Evolutionary conservation across 169 alveolate genomes (phyloP).

Genomic region (Condylostoma magnum): DNA sequence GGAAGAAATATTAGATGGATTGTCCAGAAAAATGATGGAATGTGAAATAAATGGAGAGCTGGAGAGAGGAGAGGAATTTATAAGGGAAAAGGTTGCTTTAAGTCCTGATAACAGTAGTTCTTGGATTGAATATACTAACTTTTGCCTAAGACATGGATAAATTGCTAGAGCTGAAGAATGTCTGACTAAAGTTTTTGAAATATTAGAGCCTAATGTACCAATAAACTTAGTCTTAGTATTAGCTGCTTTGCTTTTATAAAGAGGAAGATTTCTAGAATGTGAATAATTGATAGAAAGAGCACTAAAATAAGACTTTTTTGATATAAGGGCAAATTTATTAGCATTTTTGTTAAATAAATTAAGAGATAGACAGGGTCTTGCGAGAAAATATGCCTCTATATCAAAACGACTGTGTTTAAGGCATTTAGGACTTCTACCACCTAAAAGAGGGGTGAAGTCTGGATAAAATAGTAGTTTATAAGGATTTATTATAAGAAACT

Average conservation of each 20-base stretch:
- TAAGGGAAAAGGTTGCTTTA: conserved; percentile 37
- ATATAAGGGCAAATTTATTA: conserved; percentile 34
- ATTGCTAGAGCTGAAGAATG: conserved; percentile 61
- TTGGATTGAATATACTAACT: conserved; percentile 53
- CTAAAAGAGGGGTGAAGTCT: conserved; percentile 25
- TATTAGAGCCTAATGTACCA: conserved; percentile 36
- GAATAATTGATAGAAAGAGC: conserved; percentile 35
- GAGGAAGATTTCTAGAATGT: conserved; percentile 52
- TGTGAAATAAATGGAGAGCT: conserved; percentile 54
- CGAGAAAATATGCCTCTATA: conserved; percentile 33
- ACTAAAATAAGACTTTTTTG: conserved; percentile 28
- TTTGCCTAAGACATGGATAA: conserved; percentile 61
- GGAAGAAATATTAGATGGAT: conserved; percentile 60
- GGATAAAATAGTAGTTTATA: conserved; percentile 21
- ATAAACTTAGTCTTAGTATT: conserved; percentile 37
- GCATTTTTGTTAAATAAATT: conserved; percentile 30
- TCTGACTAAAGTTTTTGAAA: conserved; percentile 46
- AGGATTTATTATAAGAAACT: conserved; percentile 29
- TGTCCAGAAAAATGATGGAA: conserved; percentile 59
- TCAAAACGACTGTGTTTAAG: conserved; percentile 30
- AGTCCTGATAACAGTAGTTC: conserved; percentile 50
- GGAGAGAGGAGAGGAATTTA: conserved; percentile 44
- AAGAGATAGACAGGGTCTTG: conserved; percentile 21
- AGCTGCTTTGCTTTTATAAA: conserved; percentile 39
- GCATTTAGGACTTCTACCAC: conserved; percentile 15